Evolutionary conservation across 805 yeast genomes (phyloP).

Genomic region (Ogataea thermomethanolica): DNA sequence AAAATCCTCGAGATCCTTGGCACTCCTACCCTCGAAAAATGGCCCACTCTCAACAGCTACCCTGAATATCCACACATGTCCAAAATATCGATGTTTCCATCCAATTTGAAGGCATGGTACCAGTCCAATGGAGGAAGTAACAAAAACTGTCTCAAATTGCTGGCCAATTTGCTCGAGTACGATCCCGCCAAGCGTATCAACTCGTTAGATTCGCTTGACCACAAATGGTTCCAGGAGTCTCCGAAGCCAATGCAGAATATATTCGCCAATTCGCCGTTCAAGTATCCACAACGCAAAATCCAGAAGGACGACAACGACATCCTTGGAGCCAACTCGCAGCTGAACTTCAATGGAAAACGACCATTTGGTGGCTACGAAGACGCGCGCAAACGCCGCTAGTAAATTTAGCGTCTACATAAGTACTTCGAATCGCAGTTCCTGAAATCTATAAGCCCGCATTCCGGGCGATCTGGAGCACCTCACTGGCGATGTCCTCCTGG

Average conservation of each 20-base stretch:
- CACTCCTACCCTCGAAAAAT: conserved; percentile 69
- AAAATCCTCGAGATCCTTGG: conserved; percentile 93
- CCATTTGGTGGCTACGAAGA: conserved; percentile 17
- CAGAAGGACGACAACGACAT: conserved; percentile 86
- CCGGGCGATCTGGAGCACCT: conserved; percentile 6
- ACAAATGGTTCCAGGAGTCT: conserved; percentile 71
- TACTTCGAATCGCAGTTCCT: too few species aligned
- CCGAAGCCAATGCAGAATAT: conserved; percentile 73
- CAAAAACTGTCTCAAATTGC: conserved; percentile 60
- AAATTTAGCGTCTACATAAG: not conserved
- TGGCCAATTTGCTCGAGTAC: conserved; percentile 65
- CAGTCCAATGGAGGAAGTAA: conserved; percentile 75
- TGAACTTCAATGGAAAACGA: conserved; percentile 12
- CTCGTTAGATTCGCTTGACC: conserved; percentile 71
- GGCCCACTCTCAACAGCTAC: conserved; percentile 77
- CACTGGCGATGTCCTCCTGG: conserved; percentile 13
- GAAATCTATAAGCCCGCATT: not conserved
- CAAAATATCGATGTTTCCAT: conserved; percentile 56
- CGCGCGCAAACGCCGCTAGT: conserved; percentile 14
- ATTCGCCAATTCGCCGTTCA: conserved; percentile 68
- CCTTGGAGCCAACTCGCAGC: conserved; percentile 28
- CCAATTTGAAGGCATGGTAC: conserved; percentile 81
- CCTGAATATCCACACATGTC: conserved; percentile 78
- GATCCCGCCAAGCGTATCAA: conserved; percentile 81
- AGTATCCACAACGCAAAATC: conserved; percentile 83